Conservation (phyloP, 1,284 basidiomycete species). For the Ustilago sp. region DNA sequence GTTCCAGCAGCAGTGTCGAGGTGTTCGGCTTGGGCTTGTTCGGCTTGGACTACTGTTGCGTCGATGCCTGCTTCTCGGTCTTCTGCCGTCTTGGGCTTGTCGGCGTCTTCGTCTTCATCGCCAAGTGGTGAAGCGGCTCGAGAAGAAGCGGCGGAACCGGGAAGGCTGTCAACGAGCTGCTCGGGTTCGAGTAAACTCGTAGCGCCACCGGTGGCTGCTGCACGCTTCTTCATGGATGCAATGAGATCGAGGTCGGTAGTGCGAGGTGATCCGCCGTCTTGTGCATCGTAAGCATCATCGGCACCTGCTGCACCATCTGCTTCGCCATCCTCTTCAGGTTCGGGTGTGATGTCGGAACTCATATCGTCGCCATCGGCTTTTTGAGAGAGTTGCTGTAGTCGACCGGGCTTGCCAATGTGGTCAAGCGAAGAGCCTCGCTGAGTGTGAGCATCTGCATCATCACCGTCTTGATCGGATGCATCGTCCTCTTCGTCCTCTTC, state of each 20-base stretch:
- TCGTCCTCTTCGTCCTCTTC: slow-evolving; percentile 47
- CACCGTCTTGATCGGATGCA: slow-evolving; percentile 30
- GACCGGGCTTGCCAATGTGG: slow-evolving; percentile 25
- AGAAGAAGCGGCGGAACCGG: slow-evolving; percentile 52
- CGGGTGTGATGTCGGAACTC: slow-evolving; percentile 54
- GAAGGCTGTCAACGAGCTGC: slow-evolving; percentile 52
- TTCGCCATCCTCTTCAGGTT: slow-evolving; percentile 41
- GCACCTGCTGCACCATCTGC: slow-evolving; percentile 20
- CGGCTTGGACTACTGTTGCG: slow-evolving; percentile 20
- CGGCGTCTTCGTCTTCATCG: slow-evolving; percentile 47
- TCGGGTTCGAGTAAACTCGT: slow-evolving; percentile 57
- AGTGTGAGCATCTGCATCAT: slow-evolving; percentile 16
- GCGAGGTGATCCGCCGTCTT: slow-evolving; percentile 44
- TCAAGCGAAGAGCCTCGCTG: slow-evolving; percentile 4
- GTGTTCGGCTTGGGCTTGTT: slow-evolving; percentile 38
- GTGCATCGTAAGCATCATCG: slow-evolving; percentile 37
- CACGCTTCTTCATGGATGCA: slow-evolving; percentile 60
- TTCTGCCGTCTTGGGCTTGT: slow-evolving; percentile 23
- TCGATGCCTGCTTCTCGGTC: slow-evolving; percentile 23
- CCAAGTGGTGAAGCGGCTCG: slow-evolving; percentile 48
- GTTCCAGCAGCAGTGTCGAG: slow-evolving; percentile 48
- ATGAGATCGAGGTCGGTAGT: slow-evolving; percentile 49
- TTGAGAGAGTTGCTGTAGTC: slow-evolving; percentile 37
- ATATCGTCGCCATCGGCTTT: slow-evolving; percentile 38
- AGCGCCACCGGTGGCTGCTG: slow-evolving; percentile 61